Evolutionary conservation across 2,329 filamentous ascomycete genomes (phyloP).

Genomic region (Cytospora piceae): DNA sequence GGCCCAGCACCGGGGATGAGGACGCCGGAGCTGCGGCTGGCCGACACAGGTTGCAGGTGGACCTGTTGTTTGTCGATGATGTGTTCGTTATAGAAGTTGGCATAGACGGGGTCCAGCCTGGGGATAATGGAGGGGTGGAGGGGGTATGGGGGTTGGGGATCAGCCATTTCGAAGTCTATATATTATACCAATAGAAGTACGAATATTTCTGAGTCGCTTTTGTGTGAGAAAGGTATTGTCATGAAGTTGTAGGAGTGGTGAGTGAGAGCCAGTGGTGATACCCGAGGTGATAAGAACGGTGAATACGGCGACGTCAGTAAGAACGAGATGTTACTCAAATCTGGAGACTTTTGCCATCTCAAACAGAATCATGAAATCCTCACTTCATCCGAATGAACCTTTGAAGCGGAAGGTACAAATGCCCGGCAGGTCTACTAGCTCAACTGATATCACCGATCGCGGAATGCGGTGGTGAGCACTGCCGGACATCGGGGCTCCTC

Average conservation of each 20-base stretch:
- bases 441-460: background rate
- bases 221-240: background rate
- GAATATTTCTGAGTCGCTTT: background rate
- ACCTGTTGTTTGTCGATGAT: constrained; percentile 56
- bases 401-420: background rate
- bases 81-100: constrained; percentile 56
- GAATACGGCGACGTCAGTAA: no score
- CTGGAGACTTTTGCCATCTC: background rate
- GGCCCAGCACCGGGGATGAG: constrained; percentile 57
- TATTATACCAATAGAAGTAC: background rate
- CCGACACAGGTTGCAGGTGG: constrained; percentile 56
- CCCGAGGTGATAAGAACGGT: background rate
- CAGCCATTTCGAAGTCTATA: constrained; percentile 9
- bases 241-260: background rate
- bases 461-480: background rate
- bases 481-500: background rate
- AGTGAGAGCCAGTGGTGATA: no score
- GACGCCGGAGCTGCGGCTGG: constrained; percentile 54
- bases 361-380: background rate
- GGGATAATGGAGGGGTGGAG: constrained; percentile 51
- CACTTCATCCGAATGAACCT: background rate
- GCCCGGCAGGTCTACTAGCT: background rate
- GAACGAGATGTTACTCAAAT: background rate
- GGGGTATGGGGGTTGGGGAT: constrained; percentile 42
- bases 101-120: constrained; percentile 54